Percentiles rank a stretch among this genome's conserved stretches.
Conservation (phyloP, 345 rosid species). For the Adansonia digitata region DNA sequence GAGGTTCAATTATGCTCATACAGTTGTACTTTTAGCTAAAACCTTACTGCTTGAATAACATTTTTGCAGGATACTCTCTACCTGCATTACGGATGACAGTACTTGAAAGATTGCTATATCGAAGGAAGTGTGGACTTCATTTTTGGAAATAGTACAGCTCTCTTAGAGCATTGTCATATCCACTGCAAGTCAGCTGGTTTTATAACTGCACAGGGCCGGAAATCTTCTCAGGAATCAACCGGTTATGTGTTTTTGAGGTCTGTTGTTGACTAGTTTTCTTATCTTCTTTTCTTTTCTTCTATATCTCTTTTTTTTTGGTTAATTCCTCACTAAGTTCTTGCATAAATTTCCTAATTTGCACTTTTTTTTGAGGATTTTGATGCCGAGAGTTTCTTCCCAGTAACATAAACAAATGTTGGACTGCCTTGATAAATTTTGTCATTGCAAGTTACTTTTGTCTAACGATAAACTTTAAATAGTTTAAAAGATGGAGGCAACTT, state of each 20-base stretch:
- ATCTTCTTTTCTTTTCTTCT: neutral
- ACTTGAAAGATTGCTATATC: too few species aligned
- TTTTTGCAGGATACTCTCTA: conserved; percentile 74
- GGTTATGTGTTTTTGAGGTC: conserved; percentile 94
- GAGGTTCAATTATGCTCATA: neutral
- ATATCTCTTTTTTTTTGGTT: neutral
- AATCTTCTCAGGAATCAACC: conserved; percentile 81
- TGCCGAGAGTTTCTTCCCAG: neutral
- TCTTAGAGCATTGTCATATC: conserved; percentile 90
- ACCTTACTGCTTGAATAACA: neutral
- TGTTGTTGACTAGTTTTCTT: neutral
- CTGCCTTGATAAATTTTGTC: neutral
- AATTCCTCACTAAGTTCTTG: neutral
- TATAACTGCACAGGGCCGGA: conserved; percentile 88
- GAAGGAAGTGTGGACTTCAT: conserved; percentile 33
- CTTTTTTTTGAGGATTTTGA: neutral
- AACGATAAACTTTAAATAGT: neutral
- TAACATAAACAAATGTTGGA: neutral
- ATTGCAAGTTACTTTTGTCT: neutral
- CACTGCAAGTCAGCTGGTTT: conserved; percentile 84
- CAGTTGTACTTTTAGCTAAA: neutral
- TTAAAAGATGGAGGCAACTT: neutral
- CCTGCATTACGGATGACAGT: conserved; percentile 54
- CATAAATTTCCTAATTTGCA: neutral
- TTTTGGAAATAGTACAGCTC: conserved; percentile 88